Conservation (phyloP, 345 rosid genomes). For the Eucalyptus curtisii region DNA sequence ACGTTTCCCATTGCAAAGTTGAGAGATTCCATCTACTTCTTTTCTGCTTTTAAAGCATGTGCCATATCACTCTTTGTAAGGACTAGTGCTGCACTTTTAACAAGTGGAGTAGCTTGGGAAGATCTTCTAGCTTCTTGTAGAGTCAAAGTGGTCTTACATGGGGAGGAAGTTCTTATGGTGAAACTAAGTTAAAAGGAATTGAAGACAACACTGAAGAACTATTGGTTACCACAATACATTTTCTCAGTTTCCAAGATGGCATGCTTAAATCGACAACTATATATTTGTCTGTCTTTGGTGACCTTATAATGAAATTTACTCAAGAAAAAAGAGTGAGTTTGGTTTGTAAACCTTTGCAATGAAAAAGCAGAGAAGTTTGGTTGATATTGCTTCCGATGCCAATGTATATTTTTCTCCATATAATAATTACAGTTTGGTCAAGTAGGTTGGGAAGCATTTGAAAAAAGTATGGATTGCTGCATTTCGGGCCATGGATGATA, state of each 20-base stretch:
- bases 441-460: conserved; percentile 68
- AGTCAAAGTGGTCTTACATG: neutral
- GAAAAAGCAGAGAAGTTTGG: neutral
- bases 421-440: neutral
- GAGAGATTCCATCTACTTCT: neutral
- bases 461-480: conserved; percentile 70
- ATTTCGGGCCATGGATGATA: conserved; percentile 99
- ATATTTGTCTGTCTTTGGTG: neutral
- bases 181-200: neutral
- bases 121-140: neutral
- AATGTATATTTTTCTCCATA: neutral
- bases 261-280: neutral
- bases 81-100: neutral
- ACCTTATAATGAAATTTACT: neutral
- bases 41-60: neutral
- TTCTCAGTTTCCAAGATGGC: neutral
- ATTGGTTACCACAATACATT: neutral
- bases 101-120: neutral
- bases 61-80: neutral
- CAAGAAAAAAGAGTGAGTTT: neutral
- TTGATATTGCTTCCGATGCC: neutral
- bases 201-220: neutral
- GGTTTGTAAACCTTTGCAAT: neutral
- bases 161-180: neutral
- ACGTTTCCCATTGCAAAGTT: neutral